Conservation (phyloP, 108 stramenopile species). For the Nitzschia palea region DNA sequence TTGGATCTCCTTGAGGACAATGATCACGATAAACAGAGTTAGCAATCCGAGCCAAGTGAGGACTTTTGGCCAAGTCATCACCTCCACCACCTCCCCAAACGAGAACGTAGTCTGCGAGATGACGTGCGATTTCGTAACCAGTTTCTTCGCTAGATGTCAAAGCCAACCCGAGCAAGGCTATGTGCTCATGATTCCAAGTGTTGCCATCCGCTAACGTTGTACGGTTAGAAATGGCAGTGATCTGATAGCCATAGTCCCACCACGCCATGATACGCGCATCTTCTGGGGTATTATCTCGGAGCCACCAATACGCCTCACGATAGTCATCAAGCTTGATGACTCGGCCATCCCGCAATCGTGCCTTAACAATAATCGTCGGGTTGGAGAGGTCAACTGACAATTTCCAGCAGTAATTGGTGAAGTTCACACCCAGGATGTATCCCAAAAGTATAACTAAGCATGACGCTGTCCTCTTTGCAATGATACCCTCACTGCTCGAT, state of each 20-base stretch:
- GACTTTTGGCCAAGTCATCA: conserved; percentile 96
- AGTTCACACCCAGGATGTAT: conserved; percentile 57
- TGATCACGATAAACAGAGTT: conserved; percentile 96
- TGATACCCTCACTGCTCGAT: conserved; percentile 70
- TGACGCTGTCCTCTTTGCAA: conserved; percentile 58
- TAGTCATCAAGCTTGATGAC: conserved; percentile 94
- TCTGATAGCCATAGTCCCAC: conserved; percentile 97
- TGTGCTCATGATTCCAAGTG: conserved; percentile 99
- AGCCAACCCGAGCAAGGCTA: conserved; percentile 94
- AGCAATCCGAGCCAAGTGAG: conserved; percentile 96
- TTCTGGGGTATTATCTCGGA: conserved; percentile 94
- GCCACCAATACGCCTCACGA: conserved; percentile 98
- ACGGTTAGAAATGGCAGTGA: conserved; percentile 94
- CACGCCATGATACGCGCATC: conserved; percentile 96
- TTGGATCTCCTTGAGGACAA: conserved; percentile 89
- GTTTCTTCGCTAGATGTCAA: conserved; percentile 88
- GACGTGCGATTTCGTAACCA: conserved; percentile 92
- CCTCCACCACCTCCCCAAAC: conserved; percentile 94
- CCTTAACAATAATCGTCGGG: conserved; percentile 94
- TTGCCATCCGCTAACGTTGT: conserved; percentile 98
- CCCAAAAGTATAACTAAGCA: conserved; percentile 46
- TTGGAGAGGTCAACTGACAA: conserved; percentile 73
- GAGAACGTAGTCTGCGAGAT: conserved; percentile 95
- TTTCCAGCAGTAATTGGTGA: conserved; percentile 68
- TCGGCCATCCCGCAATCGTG: conserved; percentile 71